Base-by-base conservation (phyloP, 2,329 filamentous ascomycete species). In the Blastomyces parvus region DNA sequence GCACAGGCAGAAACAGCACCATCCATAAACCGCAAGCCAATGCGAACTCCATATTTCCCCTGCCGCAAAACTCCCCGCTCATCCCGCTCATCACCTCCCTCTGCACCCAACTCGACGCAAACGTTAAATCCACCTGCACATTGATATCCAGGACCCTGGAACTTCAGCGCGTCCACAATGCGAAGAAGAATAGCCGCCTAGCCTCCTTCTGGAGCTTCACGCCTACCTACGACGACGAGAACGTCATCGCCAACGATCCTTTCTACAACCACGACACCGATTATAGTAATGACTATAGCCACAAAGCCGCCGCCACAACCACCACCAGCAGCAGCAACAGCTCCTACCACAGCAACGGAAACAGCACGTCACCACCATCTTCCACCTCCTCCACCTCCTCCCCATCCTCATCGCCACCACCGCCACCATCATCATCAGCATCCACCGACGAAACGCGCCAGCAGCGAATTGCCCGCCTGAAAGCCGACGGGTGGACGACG, bases 121-220 rank as follows among this genome's bases (percentile, higher is more conserved):
- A 63, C 55, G 56, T 65, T n/a, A 62, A 27, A 9, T 48, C 53
- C 13, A 44, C 62, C 27, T 25, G 50, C 13, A 42, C 36, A 5
- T 30, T 63, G 30, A 63, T 66, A 53, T 33, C 25, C 63, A 68
- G 25, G 44, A 69, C 53, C 70, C 69, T 36, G 61, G 69, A 62
- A 60, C 65, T 38, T 13, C 67, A 68, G 59, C 66, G 64, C 53
- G 40, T 63, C 46, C 67, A 66, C 46, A 67, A 67, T 22, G 62
- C 67, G 27, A 72, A 68, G 59, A 72, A 68, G 59, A 64, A 72
- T 60, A 67, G 67, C 6, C 74, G 73, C 1, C 69, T 72, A 6
- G 69, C 68, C 1, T 78, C 76, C 0, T 78, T 77, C 62, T 78
- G 76, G 76, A 76, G 70, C 25, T 78, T 78, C 52, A 71, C 67